A percentile compares a stretch with the other conserved stretches of the same genome.
Evolutionary conservation across 1,139 yeast genomes (phyloP).

Genomic region (Blastobotrys aristatus): DNA sequence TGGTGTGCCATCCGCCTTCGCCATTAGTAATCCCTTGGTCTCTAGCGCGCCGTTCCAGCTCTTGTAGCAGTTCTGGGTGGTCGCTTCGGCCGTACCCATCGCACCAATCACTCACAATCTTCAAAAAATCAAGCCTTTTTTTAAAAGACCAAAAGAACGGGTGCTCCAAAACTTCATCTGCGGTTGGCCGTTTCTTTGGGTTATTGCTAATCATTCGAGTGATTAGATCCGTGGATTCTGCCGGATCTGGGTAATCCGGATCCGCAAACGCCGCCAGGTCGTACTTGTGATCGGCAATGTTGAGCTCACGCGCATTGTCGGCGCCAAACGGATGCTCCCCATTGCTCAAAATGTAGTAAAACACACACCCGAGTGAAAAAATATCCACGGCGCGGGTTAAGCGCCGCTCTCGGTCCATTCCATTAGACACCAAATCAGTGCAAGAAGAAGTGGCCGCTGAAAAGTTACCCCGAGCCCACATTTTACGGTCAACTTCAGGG

Average conservation of each 20-base stretch:
- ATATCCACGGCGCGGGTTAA: slow-evolving; percentile 90
- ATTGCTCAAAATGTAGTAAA: slow-evolving; percentile 73
- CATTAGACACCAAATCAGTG: slow-evolving; percentile 33
- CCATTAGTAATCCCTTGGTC: slow-evolving; percentile 15
- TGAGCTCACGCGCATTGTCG: slow-evolving; percentile 78
- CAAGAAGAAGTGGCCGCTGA: slow-evolving; percentile 11
- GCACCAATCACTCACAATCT: slow-evolving; percentile 85
- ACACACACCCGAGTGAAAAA: slow-evolving; percentile 91
- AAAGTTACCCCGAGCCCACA: background rate
- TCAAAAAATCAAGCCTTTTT: slow-evolving; percentile 72
- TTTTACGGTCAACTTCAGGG: slow-evolving; percentile 56
- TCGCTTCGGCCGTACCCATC: slow-evolving; percentile 87
- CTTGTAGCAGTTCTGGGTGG: slow-evolving; percentile 58
- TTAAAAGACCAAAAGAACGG: slow-evolving; percentile 84
- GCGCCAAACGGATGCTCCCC: slow-evolving; percentile 97
- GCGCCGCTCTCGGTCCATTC: slow-evolving; percentile 48
- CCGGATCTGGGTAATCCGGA: slow-evolving; percentile 41
- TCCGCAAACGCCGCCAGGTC: slow-evolving; percentile 43
- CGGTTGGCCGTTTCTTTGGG: slow-evolving; percentile 72
- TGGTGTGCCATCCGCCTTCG: slow-evolving; percentile 71
- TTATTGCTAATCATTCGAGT: slow-evolving; percentile 62
- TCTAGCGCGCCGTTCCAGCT: slow-evolving; percentile 53
- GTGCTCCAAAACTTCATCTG: slow-evolving; percentile 63
- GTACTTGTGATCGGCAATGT: slow-evolving; percentile 71
- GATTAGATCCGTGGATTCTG: slow-evolving; percentile 71